phyloP scores from a whole-genome alignment of 768 basidiomycete species.

The Leccinum pellstonianum region DNA sequence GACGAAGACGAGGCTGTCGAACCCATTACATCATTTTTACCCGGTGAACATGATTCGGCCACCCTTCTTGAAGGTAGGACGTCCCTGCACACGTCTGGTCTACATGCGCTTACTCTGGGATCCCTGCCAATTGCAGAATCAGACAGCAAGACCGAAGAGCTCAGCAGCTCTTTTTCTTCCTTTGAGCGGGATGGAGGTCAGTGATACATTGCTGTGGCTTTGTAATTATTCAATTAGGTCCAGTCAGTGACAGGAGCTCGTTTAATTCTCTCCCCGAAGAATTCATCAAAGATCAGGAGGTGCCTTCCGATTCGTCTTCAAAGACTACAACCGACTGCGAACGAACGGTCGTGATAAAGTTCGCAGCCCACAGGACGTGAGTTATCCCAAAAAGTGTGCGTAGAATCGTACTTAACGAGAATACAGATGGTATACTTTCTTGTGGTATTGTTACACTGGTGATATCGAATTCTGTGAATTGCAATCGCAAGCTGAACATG shows the following conservation, averaged over 20 bases:
- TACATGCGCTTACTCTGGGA: neutral
- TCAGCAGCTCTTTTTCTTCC: constrained; percentile 9
- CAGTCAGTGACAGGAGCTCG: constrained; percentile 6
- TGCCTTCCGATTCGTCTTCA: neutral
- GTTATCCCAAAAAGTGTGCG: neutral
- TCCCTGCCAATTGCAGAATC: constrained; percentile 5
- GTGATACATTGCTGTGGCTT: neutral
- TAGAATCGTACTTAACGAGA: neutral
- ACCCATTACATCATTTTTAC: neutral
- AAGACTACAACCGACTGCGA: neutral
- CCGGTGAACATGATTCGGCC: neutral
- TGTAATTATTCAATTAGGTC: constrained; percentile 3
- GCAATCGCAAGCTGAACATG: constrained; percentile 15
- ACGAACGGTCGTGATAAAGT: constrained; percentile 6
- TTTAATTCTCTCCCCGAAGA: constrained; percentile 4
- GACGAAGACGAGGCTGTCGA: constrained; percentile 18
- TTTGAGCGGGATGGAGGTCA: constrained; percentile 14
- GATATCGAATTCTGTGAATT: constrained; percentile 15
- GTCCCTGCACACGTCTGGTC: neutral
- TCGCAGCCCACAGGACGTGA: constrained; percentile 21
- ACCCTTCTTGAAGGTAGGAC: constrained; percentile 1
- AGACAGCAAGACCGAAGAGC: neutral
- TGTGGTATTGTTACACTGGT: constrained; percentile 29
- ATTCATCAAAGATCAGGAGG: neutral
- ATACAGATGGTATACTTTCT: constrained; percentile 24